Evolutionary conservation across 768 basidiomycete genomes (phyloP).

Genomic region (Termitomyces eurrhizus): DNA sequence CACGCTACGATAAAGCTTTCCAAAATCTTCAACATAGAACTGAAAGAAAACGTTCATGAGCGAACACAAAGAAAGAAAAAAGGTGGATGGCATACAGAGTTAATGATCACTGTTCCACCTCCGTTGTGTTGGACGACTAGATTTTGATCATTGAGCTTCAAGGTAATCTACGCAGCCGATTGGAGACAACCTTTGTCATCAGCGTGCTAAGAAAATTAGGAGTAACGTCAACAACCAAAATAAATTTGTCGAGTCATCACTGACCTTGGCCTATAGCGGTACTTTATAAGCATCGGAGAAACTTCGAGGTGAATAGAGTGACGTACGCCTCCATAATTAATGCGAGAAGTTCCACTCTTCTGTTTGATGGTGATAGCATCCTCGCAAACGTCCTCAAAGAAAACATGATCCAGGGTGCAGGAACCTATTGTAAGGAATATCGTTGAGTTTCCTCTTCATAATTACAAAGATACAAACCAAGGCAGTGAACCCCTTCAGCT

Average conservation of each 20-base stretch:
- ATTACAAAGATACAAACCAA: conserved; percentile 19
- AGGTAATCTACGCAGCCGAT: background rate
- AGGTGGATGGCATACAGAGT: conserved; percentile 22
- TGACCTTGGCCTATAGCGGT: conserved; percentile 24
- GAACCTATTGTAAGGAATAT: conserved; percentile 9
- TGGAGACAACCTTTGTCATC: conserved; percentile 24
- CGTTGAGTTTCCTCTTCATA: conserved; percentile 15
- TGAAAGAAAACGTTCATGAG: conserved; percentile 4
- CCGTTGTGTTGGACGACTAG: conserved; percentile 35
- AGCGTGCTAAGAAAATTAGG: conserved; percentile 20
- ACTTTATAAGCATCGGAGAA: background rate
- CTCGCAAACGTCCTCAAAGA: conserved; percentile 24
- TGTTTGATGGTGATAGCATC: conserved; percentile 34
- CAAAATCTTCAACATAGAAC: conserved; percentile 39
- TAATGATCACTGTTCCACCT: conserved; percentile 33
- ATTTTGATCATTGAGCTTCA: background rate
- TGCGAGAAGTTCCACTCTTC: conserved; percentile 29
- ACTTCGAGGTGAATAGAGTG: background rate
- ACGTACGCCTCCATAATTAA: conserved; percentile 36
- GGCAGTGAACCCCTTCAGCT: conserved; percentile 37
- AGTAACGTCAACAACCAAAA: background rate
- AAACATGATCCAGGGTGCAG: conserved; percentile 22
- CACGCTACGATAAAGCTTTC: conserved; percentile 35
- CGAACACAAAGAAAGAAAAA: background rate
- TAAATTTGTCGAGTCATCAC: background rate